Evolutionary conservation across 306 rosid species (phyloP).

Genomic region (Castanospermum australe): DNA sequence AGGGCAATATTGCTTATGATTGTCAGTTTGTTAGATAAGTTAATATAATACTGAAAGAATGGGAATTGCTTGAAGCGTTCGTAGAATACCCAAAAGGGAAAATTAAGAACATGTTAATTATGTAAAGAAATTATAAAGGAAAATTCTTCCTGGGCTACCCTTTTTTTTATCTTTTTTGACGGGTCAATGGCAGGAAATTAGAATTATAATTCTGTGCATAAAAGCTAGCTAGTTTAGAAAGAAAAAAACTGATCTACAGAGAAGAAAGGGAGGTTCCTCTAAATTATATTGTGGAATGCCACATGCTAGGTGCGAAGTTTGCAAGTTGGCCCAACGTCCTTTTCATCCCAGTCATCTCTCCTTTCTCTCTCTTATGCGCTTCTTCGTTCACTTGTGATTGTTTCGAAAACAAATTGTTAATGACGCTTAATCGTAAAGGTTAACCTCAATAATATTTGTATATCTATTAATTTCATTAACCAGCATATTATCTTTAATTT

Average conservation of each 20-base stretch:
- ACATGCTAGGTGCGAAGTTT: too few species aligned
- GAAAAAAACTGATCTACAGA: background rate
- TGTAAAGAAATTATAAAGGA: slow-evolving; percentile 20
- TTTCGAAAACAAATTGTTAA: background rate
- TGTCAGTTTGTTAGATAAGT: slow-evolving; percentile 32
- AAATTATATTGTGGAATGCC: background rate
- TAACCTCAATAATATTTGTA: too few species aligned
- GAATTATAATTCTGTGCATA: background rate
- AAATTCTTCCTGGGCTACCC: background rate
- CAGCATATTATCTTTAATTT: too few species aligned
- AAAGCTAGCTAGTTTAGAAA: slow-evolving; percentile 1
- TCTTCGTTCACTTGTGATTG: slow-evolving; percentile 15
- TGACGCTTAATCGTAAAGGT: slow-evolving; percentile 2
- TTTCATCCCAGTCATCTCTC: slow-evolving; percentile 50
- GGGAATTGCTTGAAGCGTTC: slow-evolving; percentile 19
- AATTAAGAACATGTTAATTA: background rate
- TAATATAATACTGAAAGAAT: slow-evolving; percentile 13
- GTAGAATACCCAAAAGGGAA: slow-evolving; percentile 28
- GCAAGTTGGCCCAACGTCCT: slow-evolving; percentile 54
- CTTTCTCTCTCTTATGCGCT: slow-evolving; percentile 35
- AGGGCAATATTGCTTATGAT: slow-evolving; percentile 13
- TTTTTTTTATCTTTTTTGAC: too few species aligned
- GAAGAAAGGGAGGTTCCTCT: slow-evolving; percentile 15
- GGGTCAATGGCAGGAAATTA: slow-evolving; percentile 24
- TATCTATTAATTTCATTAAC: too few species aligned